Percentiles rank a stretch among this genome's conserved stretches.
phyloP scores from a whole-genome alignment of 2,329 filamentous ascomycete species.

The Juglanconis juglandina region DNA sequence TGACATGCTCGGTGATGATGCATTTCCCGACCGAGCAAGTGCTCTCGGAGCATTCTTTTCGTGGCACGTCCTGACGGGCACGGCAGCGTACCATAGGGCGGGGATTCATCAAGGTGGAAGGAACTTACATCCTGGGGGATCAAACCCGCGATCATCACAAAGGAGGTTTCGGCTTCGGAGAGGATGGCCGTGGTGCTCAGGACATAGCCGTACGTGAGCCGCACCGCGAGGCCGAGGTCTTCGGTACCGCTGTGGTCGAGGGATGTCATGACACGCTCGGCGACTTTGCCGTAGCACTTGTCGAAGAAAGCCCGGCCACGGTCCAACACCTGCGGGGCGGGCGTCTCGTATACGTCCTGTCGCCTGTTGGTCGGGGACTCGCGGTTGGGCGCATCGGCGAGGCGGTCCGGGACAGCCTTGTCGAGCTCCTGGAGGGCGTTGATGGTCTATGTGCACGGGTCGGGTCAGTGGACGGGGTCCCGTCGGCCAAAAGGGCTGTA shows the following conservation, averaged over 20 bases:
- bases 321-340: conserved; percentile 33
- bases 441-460: conserved; percentile 34
- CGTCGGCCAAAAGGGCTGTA: not conserved
- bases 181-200: conserved; percentile 46
- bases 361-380: conserved; percentile 37
- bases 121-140: conserved; percentile 48
- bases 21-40: not conserved
- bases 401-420: conserved; percentile 36
- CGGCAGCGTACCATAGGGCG: no score
- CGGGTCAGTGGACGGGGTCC: conserved; percentile 26
- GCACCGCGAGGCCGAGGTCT: conserved; percentile 45
- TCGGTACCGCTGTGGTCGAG: conserved; percentile 48
- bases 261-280: conserved; percentile 42
- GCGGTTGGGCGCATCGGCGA: conserved; percentile 36
- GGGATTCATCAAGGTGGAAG: no score
- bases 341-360: conserved; percentile 36
- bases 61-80: no score
- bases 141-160: conserved; percentile 47
- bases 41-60: not conserved
- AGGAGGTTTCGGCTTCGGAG: conserved; percentile 45
- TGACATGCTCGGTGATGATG: not conserved
- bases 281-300: conserved; percentile 47
- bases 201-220: conserved; percentile 46
- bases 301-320: conserved; percentile 47
- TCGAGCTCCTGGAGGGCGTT: conserved; percentile 45